Evolutionary conservation across 2,329 filamentous ascomycete species (phyloP), one percentile per base, ranked within the genome.

Genomic region (Trichophyton equinum): DNA sequence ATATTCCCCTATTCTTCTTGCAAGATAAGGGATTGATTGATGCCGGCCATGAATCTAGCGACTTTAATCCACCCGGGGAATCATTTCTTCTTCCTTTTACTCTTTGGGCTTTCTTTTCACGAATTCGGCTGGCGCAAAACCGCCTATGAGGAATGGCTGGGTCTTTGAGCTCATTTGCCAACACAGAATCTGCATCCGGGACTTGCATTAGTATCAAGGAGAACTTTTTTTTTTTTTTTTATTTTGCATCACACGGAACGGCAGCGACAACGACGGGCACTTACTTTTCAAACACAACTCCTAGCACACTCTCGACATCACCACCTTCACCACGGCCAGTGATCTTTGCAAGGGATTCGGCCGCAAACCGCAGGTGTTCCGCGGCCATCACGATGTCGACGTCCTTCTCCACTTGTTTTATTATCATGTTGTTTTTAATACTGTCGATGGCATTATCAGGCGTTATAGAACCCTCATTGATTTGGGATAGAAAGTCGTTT

Each of bases 231-330:
- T 22, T 46, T 22, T 47, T 25, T 49, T 40, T 49, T 25, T 18
- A 42, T 33, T 27, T 53, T 80, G 68, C 81, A 83, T 63, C 83
- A 83, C 64, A 20, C 18, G 38, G 9, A 22, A 33, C n/a, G 57
- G 60, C 18, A 36, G 47, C 46, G 6, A 58, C 18, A 47, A 51
- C 47, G 7, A 58, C 60, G 40, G 58, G 46, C 40, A 82, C 83
- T 79, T 77, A 95, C 89, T 95, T 97, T 73, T 97, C 92, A 76
- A 99, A 99, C 3, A 99, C 91, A 22, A 99, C 91, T 0, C 94
- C 94, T 51, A 99, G 76, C 6, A 99, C 89, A 70, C 97, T 94
- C 72, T 99, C 92, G 15, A 97, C 90, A 73, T 97, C 92, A 1
- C 91, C 89, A 46, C 82, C 83, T 67, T 91, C 89, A 0, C 91